Conservation (phyloP, 1,284 basidiomycete species). For the Melampsora abietis-canadensis region DNA sequence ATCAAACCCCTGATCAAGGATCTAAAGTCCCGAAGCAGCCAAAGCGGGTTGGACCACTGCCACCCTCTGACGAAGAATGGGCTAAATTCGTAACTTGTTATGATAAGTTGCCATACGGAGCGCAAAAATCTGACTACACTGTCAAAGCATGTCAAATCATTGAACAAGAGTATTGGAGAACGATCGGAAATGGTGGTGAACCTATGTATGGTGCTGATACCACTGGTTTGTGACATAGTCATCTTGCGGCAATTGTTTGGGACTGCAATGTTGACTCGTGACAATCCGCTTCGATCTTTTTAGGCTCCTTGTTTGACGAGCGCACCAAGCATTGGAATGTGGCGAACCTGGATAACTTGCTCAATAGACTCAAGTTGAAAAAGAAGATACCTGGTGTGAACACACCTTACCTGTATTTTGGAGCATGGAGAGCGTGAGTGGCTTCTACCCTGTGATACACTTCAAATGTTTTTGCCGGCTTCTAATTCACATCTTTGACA, state of each 20-base stretch:
- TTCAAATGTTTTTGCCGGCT: background rate
- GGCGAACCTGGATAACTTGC: slow-evolving; percentile 77
- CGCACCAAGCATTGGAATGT: slow-evolving; percentile 87
- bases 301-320: slow-evolving; percentile 77
- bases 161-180: slow-evolving; percentile 88
- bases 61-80: slow-evolving; percentile 44
- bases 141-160: slow-evolving; percentile 79
- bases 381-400: slow-evolving; percentile 82
- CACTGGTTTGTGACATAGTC: slow-evolving; percentile 60
- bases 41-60: slow-evolving; percentile 43
- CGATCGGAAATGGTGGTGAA: slow-evolving; percentile 78
- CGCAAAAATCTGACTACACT: slow-evolving; percentile 70
- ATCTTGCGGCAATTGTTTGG: background rate
- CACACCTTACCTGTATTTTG: slow-evolving; percentile 95
- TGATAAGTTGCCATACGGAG: slow-evolving; percentile 71
- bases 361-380: slow-evolving; percentile 73
- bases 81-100: slow-evolving; percentile 26
- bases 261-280: slow-evolving; percentile 46
- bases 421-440: slow-evolving; percentile 91
- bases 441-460: slow-evolving; percentile 45
- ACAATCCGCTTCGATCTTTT: slow-evolving; percentile 21
- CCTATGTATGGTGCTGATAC: slow-evolving; percentile 97
- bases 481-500: background rate
- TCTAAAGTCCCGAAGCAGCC: slow-evolving; percentile 17
- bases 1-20: background rate